These are phyloP conservation scores for Fusarium cyanostomum DNA, from an alignment of 2,329 filamentous ascomycete species.

Conservation along the genomic window DNA sequence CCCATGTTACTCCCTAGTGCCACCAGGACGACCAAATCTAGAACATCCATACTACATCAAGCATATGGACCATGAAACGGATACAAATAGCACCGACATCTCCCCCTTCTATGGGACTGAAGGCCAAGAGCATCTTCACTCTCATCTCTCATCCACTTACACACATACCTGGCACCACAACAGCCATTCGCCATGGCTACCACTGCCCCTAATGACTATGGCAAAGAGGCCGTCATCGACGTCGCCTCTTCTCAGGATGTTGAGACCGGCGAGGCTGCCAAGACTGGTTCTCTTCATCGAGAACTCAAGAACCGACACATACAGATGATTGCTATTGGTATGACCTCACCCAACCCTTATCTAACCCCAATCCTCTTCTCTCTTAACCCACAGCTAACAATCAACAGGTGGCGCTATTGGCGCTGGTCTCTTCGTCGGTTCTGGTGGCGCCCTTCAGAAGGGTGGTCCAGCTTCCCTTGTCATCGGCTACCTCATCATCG, in stretches of 20 bases:
- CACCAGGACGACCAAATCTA: slow-evolving; percentile 25
- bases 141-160: slow-evolving; percentile 12
- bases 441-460: slow-evolving; percentile 73
- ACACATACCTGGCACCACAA: background rate
- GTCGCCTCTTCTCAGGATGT: slow-evolving; percentile 28
- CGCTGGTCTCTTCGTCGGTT: slow-evolving; percentile 88
- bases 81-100: slow-evolving; percentile 29
- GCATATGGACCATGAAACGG: slow-evolving; percentile 11
- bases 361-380: background rate
- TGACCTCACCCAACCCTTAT: slow-evolving; percentile 49
- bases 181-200: slow-evolving; percentile 26
- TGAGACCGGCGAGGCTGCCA: slow-evolving; percentile 29
- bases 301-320: slow-evolving; percentile 85
- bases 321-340: slow-evolving; percentile 94
- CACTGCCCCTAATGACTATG: slow-evolving; percentile 29
- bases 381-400: slow-evolving; percentile 4
- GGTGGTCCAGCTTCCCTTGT: slow-evolving; percentile 84
- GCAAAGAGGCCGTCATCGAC: slow-evolving; percentile 34
- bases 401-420: slow-evolving; percentile 55
- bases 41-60: slow-evolving; percentile 19
- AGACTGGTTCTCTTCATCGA: slow-evolving; percentile 51
- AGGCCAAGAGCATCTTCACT: slow-evolving; percentile 34
- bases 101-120: slow-evolving; percentile 13
- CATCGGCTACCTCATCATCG: slow-evolving; percentile 68
- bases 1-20: slow-evolving; percentile 11